phyloP scores from a whole-genome alignment of 2,329 filamentous ascomycete species.

The Hymenoscyphus repandus region DNA sequence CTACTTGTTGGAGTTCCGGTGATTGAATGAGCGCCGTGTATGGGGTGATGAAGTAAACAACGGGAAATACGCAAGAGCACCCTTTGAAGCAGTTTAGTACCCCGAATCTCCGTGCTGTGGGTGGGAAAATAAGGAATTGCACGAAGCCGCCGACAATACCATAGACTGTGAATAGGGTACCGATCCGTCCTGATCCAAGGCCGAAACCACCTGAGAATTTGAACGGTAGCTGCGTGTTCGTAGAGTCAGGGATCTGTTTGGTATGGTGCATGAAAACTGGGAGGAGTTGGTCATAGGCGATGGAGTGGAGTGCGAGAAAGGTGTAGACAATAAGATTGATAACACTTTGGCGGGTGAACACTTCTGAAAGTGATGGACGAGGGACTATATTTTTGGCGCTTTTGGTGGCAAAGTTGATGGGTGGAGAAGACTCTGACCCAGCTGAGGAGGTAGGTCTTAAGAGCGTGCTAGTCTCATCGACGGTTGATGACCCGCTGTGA shows the following conservation, averaged over 20 bases:
- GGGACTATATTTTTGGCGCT: conserved; percentile 25
- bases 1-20: conserved; percentile 45
- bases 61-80: conserved; percentile 60
- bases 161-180: conserved; percentile 78
- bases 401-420: conserved; percentile 23
- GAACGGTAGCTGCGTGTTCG: conserved; percentile 64
- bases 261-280: conserved; percentile 85
- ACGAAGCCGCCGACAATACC: conserved; percentile 73
- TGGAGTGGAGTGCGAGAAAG: conserved; percentile 73
- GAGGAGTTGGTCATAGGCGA: conserved; percentile 82
- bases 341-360: conserved; percentile 69
- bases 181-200: conserved; percentile 66
- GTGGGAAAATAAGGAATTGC: conserved; percentile 82
- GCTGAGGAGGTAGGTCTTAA: conserved; percentile 36
- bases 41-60: conserved; percentile 76
- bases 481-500: conserved; percentile 33
- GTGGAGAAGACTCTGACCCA: conserved; percentile 24
- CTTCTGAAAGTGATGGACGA: conserved; percentile 48
- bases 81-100: conserved; percentile 66
- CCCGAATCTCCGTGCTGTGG: conserved; percentile 65
- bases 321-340: conserved; percentile 75
- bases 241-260: conserved; percentile 43
- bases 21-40: conserved; percentile 64
- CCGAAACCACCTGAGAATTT: conserved; percentile 82
- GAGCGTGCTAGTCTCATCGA: conserved; percentile 52